A percentile compares a stretch with the other conserved stretches of the same genome.
Evolutionary conservation across 768 basidiomycete species (phyloP).

Genomic region (Podaxis rugospora): DNA sequence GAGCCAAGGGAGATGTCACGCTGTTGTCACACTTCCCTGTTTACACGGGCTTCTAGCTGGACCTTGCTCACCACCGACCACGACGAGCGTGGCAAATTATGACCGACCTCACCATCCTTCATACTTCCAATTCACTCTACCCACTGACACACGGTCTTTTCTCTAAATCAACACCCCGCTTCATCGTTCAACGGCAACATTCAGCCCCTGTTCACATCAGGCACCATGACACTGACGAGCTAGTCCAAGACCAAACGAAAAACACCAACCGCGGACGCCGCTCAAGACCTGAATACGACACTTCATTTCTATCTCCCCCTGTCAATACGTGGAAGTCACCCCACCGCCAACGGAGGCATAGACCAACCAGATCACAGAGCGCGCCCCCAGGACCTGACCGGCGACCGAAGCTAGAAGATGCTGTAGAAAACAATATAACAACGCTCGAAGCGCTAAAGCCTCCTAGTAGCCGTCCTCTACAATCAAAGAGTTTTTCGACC

Average conservation of each 20-base stretch:
- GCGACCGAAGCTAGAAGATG: constrained; percentile 6
- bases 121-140: constrained; percentile 42
- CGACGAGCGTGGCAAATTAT: constrained; percentile 26
- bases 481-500: constrained; percentile 24
- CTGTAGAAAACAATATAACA: constrained; percentile 11
- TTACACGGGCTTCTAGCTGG: neutral
- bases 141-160: constrained; percentile 31
- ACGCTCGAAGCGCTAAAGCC: constrained; percentile 11
- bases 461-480: constrained; percentile 12
- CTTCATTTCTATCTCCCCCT: constrained; percentile 41
- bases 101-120: constrained; percentile 46
- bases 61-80: constrained; percentile 8
- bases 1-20: neutral
- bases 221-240: constrained; percentile 39
- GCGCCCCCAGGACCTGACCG: constrained; percentile 37
- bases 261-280: constrained; percentile 14
- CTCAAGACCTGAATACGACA: constrained; percentile 20
- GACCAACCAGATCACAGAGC: constrained; percentile 43
- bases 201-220: constrained; percentile 21
- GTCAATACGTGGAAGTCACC: constrained; percentile 43
- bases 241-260: constrained; percentile 28
- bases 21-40: neutral
- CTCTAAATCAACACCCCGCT: constrained; percentile 17
- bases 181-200: constrained; percentile 11
- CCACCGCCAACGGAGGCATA: constrained; percentile 26